Base-by-base conservation (phyloP, 2,329 filamentous ascomycete species). In the Microcyclospora tardicrescens region DNA sequence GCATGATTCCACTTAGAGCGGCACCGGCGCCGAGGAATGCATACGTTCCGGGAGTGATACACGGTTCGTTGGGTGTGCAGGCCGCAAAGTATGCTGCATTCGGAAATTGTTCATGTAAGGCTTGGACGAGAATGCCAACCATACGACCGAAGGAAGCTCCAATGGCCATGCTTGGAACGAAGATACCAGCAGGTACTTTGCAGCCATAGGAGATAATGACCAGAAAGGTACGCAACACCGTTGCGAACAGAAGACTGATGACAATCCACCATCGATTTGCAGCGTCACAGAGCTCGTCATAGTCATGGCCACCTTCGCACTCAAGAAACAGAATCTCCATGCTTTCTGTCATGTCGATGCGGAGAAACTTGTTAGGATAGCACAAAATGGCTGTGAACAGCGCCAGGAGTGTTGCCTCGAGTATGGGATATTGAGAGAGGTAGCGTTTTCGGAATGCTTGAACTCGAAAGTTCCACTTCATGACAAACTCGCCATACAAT, bases 321-420 rank as follows among this genome's bases (percentile, higher is more conserved):
- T 98, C 91, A 11, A 83, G 72, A 60, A 98, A 98, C 10, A 98
- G 66, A 46, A 95, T 93, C 59, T 96, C 87, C 91, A 98, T 96
- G 66, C 86, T 94, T 65, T 96, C 89, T 0, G 91, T 95, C 91
- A 98, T 96, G 62, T 98, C 93, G 52, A 96, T 95, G 39, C 84
- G 73, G 40, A 98, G 59, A 48, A 98, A 96, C 59, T 83, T 86
- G 52, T 98, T 98, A 1, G 89, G 91, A 55, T 93, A 98, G 61
- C 89, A 95, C n/a, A 98, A 71, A 16, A 96, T 70, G 9, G 87
- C 91, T 3, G 91, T 98, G 6, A 77, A 72, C 0, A 79, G 75
- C 1, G 91, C 87, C 31, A 98, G 66, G 12, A 93, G 62, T 1
- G 85, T 87, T 0, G 86, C 83, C 60, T 98, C 91, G 3, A 87